Conservation (phyloP, 2,329 filamentous ascomycete genomes). For the Biscogniauxia mediterranea region DNA sequence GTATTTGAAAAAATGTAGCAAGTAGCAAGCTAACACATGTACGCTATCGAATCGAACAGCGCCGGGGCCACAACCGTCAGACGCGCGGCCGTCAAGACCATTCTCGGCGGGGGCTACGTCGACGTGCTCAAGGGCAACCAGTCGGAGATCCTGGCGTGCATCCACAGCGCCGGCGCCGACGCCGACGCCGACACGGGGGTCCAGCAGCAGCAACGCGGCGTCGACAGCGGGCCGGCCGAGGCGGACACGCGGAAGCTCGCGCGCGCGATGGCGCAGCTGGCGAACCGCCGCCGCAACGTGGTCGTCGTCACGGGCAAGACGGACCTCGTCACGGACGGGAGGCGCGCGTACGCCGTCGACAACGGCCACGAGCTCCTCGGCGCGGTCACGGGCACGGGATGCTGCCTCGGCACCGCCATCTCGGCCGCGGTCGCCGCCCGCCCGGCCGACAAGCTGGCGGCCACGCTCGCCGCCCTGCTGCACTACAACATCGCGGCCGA, state of each 20-base stretch:
- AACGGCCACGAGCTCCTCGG: conserved; percentile 77
- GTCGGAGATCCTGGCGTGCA: conserved; percentile 81
- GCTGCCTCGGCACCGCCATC: conserved; percentile 78
- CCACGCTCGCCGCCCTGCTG: conserved; percentile 69
- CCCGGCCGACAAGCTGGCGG: conserved; percentile 63
- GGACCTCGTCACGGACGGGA: conserved; percentile 77
- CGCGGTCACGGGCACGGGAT: conserved; percentile 76
- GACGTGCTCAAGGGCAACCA: conserved; percentile 94
- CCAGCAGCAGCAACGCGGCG: conserved; percentile 79
- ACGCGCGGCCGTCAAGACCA: conserved; percentile 64
- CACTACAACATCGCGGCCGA: conserved; percentile 77
- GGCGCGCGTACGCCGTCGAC: conserved; percentile 61
- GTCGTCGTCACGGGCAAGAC: conserved; percentile 79
- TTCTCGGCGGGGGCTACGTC: conserved; percentile 74
- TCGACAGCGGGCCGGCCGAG: conserved; percentile 69
- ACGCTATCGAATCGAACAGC: conserved; percentile 30
- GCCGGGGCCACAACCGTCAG: conserved; percentile 79
- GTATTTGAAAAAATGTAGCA: too few species aligned
- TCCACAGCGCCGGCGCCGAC: conserved; percentile 18
- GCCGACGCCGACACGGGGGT: conserved; percentile 18
- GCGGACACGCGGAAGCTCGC: conserved; percentile 52
- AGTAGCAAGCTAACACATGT: conserved; percentile 7
- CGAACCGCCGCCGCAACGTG: conserved; percentile 65
- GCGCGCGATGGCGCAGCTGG: conserved; percentile 63
- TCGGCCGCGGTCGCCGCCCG: conserved; percentile 70